phyloP scores from a whole-genome alignment of 1,284 basidiomycete genomes.

The Pyrrhoderma lamaoense region DNA sequence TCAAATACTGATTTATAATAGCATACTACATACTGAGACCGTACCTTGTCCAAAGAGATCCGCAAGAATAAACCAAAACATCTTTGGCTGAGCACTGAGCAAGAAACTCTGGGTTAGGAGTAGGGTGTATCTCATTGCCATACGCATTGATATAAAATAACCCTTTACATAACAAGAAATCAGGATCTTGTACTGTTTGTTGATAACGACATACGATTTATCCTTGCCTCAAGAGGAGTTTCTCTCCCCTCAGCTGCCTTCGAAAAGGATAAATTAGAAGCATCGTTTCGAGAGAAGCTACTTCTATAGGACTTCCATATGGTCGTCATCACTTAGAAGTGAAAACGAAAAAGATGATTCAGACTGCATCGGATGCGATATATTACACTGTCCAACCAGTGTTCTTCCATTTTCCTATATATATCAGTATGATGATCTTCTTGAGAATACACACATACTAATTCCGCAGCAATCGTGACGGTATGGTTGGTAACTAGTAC shows the following conservation, averaged over 20 bases:
- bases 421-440: conserved; percentile 8
- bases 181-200: neutral
- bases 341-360: conserved; percentile 29
- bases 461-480: conserved; percentile 93
- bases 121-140: conserved; percentile 84
- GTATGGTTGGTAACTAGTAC: conserved; percentile 94
- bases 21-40: neutral
- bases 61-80: conserved; percentile 85
- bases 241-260: conserved; percentile 36
- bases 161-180: conserved; percentile 33
- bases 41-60: conserved; percentile 88
- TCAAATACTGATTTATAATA: neutral
- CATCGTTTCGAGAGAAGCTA: conserved; percentile 57
- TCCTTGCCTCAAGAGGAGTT: conserved; percentile 15
- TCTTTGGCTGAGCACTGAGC: conserved; percentile 56
- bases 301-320: conserved; percentile 44
- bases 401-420: conserved; percentile 66
- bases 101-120: conserved; percentile 80
- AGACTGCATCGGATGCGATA: conserved; percentile 77
- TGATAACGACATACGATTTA: conserved; percentile 10
- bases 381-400: conserved; percentile 94
- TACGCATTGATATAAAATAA: conserved; percentile 93
- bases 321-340: conserved; percentile 36
- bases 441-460: conserved; percentile 44
- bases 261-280: conserved; percentile 59